These are phyloP conservation scores for Homolaphlyctis polyrhiza DNA, from an alignment of 371 early-diverging fungal species.

Conservation along the genomic window DNA sequence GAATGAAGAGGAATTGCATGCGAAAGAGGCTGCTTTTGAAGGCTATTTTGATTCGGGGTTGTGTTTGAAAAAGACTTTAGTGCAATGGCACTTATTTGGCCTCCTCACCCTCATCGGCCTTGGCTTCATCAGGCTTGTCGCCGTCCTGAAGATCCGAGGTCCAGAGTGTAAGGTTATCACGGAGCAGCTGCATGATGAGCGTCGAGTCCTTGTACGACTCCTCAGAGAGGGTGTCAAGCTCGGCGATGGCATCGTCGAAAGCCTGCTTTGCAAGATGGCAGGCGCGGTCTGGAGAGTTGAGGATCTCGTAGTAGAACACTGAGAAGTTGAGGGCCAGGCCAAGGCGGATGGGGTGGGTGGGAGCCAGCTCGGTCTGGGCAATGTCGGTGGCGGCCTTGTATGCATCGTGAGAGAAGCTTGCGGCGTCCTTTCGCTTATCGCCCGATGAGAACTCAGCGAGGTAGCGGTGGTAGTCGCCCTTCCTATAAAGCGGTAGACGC, in stretches of 20 bases:
- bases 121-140: slow-evolving; percentile 44
- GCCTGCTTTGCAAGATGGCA: slow-evolving; percentile 99
- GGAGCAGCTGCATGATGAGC: slow-evolving; percentile 99
- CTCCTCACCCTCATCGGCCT: slow-evolving; percentile 44
- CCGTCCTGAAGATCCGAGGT: slow-evolving; percentile 94
- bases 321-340: slow-evolving; percentile 99
- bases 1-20: not conserved
- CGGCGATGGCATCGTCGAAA: slow-evolving; percentile 99
- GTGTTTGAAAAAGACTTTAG: too few relatives aligned
- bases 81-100: slow-evolving; percentile 19
- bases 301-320: slow-evolving; percentile 99
- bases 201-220: slow-evolving; percentile 99
- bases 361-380: slow-evolving; percentile 90
- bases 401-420: slow-evolving; percentile 86
- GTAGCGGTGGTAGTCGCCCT: slow-evolving; percentile 99
- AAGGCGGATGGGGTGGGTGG: slow-evolving; percentile 98
- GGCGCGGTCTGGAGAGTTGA: slow-evolving; percentile 97
- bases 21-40: too few relatives aligned
- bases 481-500: slow-evolving; percentile 49
- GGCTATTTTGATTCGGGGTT: too few relatives aligned
- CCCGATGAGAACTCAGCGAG: slow-evolving; percentile 95
- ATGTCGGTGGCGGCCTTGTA: slow-evolving; percentile 96
- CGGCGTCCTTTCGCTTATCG: slow-evolving; percentile 82
- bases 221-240: slow-evolving; percentile 97
- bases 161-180: slow-evolving; percentile 99